These are phyloP conservation scores for Spencermartinsiella europaea DNA, from an alignment of 805 yeast species.

Conservation along the genomic window DNA sequence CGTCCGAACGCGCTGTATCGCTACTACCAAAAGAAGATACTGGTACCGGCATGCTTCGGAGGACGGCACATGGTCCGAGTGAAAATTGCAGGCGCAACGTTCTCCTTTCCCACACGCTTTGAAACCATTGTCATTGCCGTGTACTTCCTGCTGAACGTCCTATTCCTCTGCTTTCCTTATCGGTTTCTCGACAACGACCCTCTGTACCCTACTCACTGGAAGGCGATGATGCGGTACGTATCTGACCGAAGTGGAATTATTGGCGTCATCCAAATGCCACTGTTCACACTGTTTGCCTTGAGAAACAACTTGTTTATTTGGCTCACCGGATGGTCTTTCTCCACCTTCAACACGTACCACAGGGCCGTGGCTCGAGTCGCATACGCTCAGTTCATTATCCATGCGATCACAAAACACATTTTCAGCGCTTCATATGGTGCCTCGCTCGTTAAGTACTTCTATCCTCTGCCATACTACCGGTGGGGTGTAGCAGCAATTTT, in stretches of 20 bases:
- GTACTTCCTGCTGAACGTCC: conserved; percentile 36
- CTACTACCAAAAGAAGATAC: conserved; percentile 26
- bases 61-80: conserved; percentile 28
- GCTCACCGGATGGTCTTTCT: conserved; percentile 52
- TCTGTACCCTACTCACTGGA: conserved; percentile 30
- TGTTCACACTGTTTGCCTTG: conserved; percentile 53
- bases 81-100: conserved; percentile 20
- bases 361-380: conserved; percentile 50
- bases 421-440: conserved; percentile 33
- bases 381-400: conserved; percentile 41
- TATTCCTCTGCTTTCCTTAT: conserved; percentile 31
- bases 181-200: conserved; percentile 35
- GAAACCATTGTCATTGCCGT: conserved; percentile 42
- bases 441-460: conserved; percentile 29
- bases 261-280: conserved; percentile 44
- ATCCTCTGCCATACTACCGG: conserved; percentile 32
- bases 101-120: conserved; percentile 47
- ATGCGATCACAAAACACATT: conserved; percentile 47
- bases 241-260: conserved; percentile 56
- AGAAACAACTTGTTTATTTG: conserved; percentile 58
- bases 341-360: conserved; percentile 54
- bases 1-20: conserved; percentile 18
- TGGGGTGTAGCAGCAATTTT: conserved; percentile 34
- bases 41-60: conserved; percentile 36
- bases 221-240: conserved; percentile 37